Conservation (phyloP, 805 yeast species). For the Vanderwaltozyma tropicalis region DNA sequence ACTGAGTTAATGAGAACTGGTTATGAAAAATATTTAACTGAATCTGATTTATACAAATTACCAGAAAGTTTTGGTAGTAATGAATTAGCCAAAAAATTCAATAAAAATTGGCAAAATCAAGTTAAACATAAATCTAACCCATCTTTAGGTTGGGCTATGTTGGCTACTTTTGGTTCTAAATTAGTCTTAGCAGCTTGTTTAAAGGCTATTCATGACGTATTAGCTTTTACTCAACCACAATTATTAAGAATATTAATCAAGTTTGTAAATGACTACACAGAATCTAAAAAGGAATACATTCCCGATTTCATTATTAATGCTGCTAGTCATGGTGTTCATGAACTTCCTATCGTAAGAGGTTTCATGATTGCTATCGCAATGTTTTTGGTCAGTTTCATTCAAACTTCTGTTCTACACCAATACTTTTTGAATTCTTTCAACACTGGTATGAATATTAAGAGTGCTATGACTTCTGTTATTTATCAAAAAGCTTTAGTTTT, state of each 20-base stretch:
- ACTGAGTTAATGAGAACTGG: constrained; percentile 73
- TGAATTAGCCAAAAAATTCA: constrained; percentile 40
- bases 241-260: constrained; percentile 55
- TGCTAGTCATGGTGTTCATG: constrained; percentile 13
- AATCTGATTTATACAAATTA: constrained; percentile 66
- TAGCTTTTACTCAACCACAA: constrained; percentile 85
- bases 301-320: constrained; percentile 27
- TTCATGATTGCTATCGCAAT: constrained; percentile 64
- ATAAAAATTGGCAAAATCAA: constrained; percentile 52
- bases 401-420: constrained; percentile 68
- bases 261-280: constrained; percentile 41
- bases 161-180: constrained; percentile 65
- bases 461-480: constrained; percentile 55
- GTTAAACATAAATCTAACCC: constrained; percentile 32
- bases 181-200: constrained; percentile 61
- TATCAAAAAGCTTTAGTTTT: constrained; percentile 59
- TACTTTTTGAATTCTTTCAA: constrained; percentile 67
- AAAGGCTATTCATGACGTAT: constrained; percentile 63
- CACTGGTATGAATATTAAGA: constrained; percentile 65
- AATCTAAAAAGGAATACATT: constrained; percentile 14
- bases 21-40: constrained; percentile 41
- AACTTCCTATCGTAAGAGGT: constrained; percentile 61
- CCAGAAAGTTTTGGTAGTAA: constrained; percentile 57
- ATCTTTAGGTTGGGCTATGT: constrained; percentile 51
- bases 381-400: constrained; percentile 69